Conservation (phyloP, 1,284 basidiomycete species). For the Puccinia horiana region DNA sequence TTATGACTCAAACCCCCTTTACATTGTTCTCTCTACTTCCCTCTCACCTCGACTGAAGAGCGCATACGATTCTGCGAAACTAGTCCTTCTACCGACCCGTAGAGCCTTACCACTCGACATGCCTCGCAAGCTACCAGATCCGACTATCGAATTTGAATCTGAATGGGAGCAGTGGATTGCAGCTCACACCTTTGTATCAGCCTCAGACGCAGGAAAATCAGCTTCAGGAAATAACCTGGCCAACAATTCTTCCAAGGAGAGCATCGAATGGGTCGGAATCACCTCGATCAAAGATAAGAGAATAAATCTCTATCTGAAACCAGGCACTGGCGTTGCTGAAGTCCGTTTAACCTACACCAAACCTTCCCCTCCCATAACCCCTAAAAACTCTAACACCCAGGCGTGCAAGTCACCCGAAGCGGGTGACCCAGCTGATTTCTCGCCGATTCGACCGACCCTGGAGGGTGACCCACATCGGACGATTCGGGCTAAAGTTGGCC, state of each 20-base stretch:
- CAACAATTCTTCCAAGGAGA: slow-evolving; percentile 25
- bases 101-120: slow-evolving; percentile 50
- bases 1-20: slow-evolving; percentile 50
- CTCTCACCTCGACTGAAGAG: slow-evolving; percentile 51
- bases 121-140: slow-evolving; percentile 50
- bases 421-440: slow-evolving; percentile 17
- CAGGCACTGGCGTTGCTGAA: slow-evolving; percentile 48
- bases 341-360: slow-evolving; percentile 34
- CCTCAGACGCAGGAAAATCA: slow-evolving; percentile 13
- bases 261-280: slow-evolving; percentile 42
- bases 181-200: slow-evolving; percentile 48
- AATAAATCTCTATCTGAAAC: slow-evolving; percentile 42
- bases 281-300: slow-evolving; percentile 26
- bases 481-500: slow-evolving; percentile 31
- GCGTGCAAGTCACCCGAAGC: neutral
- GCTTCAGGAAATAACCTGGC: neutral
- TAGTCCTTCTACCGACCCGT: slow-evolving; percentile 51
- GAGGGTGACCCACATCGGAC: slow-evolving; percentile 43
- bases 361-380: neutral
- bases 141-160: slow-evolving; percentile 48
- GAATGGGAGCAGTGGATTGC: slow-evolving; percentile 50
- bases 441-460: neutral
- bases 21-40: slow-evolving; percentile 50
- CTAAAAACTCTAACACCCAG: neutral
- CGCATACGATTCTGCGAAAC: slow-evolving; percentile 51